Evolutionary conservation across 2,329 filamentous ascomycete genomes (phyloP).

Genomic region (Tolypocladium guangdongense): DNA sequence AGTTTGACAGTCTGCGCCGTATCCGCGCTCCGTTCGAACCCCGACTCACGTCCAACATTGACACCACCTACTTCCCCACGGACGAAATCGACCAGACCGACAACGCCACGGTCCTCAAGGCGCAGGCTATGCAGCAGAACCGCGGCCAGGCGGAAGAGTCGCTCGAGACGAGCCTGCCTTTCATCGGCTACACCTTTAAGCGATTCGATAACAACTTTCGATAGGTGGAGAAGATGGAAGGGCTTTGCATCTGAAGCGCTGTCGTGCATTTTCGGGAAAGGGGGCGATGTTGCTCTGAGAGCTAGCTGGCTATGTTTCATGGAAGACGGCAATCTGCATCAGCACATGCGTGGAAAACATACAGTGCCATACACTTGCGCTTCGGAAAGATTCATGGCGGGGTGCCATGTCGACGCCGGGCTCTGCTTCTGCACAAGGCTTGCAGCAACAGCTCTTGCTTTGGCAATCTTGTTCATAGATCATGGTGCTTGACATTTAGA

Average conservation of each 20-base stretch:
- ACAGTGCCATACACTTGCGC: background rate
- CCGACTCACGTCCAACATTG: slow-evolving; percentile 81
- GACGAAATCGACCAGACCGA: slow-evolving; percentile 98
- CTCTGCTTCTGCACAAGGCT: background rate
- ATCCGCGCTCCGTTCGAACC: slow-evolving; percentile 96
- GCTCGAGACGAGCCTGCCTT: slow-evolving; percentile 90
- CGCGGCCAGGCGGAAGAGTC: slow-evolving; percentile 61
- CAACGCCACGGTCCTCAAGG: slow-evolving; percentile 76
- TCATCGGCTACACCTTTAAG: slow-evolving; percentile 64
- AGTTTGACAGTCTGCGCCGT: slow-evolving; percentile 83
- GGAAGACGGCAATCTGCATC: background rate
- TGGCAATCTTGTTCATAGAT: background rate
- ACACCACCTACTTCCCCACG: slow-evolving; percentile 97
- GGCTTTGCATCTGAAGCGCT: background rate
- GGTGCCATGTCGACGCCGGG: background rate
- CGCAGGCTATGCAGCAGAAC: slow-evolving; percentile 64
- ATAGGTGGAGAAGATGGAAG: slow-evolving; percentile 16
- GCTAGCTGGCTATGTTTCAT: background rate
- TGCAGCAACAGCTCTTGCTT: background rate
- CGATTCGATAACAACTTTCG: slow-evolving; percentile 71
- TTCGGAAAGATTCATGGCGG: background rate
- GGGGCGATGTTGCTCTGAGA: background rate
- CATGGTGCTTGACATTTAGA: background rate
- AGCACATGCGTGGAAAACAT: background rate
- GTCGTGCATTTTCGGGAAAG: background rate